Evolutionary conservation across 257 asterid genomes (phyloP).

Genomic region (Paraleonurus japonicus): DNA sequence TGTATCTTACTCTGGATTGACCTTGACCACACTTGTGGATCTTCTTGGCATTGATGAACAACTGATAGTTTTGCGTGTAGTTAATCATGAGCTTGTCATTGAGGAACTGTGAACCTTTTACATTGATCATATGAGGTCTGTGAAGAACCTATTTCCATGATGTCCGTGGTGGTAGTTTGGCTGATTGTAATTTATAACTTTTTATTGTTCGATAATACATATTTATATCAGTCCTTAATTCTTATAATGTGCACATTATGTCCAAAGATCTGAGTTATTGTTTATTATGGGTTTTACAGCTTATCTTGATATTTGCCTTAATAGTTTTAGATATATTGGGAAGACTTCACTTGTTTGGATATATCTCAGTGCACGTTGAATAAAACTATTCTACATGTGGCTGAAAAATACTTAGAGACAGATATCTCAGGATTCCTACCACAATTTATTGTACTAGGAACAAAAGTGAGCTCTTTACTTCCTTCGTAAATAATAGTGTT

Average conservation of each 20-base stretch:
- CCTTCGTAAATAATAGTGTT: neutral
- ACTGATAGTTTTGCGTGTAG: neutral
- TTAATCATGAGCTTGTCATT: conserved; percentile 1
- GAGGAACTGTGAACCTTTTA: neutral
- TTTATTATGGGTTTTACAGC: conserved; percentile 19
- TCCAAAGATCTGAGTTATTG: neutral
- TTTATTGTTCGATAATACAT: neutral
- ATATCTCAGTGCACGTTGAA: conserved; percentile 86
- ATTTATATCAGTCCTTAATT: conserved; percentile 6
- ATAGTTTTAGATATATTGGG: conserved; percentile 71
- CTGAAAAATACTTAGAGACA: conserved; percentile 57
- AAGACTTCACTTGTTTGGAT: conserved; percentile 89
- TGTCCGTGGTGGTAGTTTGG: conserved; percentile 16
- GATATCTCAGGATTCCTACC: conserved; percentile 63
- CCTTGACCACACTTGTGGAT: neutral
- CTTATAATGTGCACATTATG: conserved; percentile 6
- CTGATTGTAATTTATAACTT: conserved; percentile 1
- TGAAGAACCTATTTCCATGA: conserved; percentile 4
- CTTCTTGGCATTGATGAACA: conserved; percentile 12
- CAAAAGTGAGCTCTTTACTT: conserved; percentile 49
- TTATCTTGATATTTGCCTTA: conserved; percentile 40
- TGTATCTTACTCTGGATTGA: neutral
- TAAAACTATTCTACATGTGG: conserved; percentile 66
- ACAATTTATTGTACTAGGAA: conserved; percentile 63
- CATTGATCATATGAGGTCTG: neutral